phyloP scores from a whole-genome alignment of 176 grass and related monocot species.

The Eragrostis curvula region DNA sequence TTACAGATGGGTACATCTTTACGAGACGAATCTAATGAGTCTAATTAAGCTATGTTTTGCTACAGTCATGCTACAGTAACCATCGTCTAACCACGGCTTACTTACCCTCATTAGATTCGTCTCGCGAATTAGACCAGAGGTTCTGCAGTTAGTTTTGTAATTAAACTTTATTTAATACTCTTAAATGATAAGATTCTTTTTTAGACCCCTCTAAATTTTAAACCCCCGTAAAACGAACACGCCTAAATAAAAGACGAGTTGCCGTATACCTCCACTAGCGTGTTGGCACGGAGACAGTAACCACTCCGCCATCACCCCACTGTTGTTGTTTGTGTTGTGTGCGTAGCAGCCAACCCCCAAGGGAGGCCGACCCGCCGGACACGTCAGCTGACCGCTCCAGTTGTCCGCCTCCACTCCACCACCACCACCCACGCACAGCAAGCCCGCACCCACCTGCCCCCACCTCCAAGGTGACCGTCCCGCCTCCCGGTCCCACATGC shows the following conservation, averaged over 20 bases:
- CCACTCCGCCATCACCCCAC: background rate
- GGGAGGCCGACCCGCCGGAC: background rate
- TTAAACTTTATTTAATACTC: too few species aligned
- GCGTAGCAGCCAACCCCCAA: constrained; percentile 25
- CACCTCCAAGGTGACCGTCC: background rate
- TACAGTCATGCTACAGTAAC: too few species aligned
- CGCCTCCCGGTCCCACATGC: background rate
- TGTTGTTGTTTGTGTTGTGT: background rate
- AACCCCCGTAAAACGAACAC: too few species aligned
- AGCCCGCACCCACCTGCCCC: background rate
- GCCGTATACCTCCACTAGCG: background rate
- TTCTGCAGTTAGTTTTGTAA: too few species aligned
- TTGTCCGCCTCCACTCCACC: background rate
- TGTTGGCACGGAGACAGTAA: background rate
- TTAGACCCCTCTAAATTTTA: too few species aligned
- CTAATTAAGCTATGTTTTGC: too few species aligned
- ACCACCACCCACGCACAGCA: background rate
- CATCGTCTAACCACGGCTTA: too few species aligned
- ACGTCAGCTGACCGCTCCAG: constrained; percentile 32
- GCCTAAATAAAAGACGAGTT: background rate
- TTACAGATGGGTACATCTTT: too few species aligned
- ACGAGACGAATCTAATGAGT: too few species aligned
- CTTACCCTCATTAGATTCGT: too few species aligned
- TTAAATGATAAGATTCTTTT: too few species aligned
- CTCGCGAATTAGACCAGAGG: too few species aligned